Evolutionary conservation across 768 basidiomycete genomes (phyloP).

Genomic region (Rhizopogon vulgaris): DNA sequence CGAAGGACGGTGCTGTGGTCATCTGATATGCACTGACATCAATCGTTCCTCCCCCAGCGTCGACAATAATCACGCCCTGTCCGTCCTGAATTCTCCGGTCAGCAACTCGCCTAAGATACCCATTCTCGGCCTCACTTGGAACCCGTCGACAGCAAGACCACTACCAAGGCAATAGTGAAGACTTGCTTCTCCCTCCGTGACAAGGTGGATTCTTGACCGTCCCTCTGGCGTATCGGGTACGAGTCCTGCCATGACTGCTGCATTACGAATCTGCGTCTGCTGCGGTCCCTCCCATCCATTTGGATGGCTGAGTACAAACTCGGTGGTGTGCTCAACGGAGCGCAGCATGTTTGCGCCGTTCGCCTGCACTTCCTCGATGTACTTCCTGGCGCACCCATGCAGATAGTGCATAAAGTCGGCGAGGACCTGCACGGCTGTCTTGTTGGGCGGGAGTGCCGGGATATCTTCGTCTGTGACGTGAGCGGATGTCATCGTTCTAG

Average conservation of each 20-base stretch:
- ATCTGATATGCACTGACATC: constrained; percentile 52
- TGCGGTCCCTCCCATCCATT: constrained; percentile 44
- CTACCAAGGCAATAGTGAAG: constrained; percentile 41
- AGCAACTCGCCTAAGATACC: neutral
- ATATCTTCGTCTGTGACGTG: constrained; percentile 28
- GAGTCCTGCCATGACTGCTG: constrained; percentile 36
- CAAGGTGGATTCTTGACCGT: constrained; percentile 34
- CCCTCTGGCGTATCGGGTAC: constrained; percentile 31
- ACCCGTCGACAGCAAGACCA: constrained; percentile 23
- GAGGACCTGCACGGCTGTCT: constrained; percentile 37
- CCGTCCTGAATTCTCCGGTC: constrained; percentile 26
- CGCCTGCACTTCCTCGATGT: constrained; percentile 40
- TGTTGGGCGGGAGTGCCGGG: constrained; percentile 37
- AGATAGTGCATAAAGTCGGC: constrained; percentile 46
- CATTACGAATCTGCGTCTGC: constrained; percentile 37
- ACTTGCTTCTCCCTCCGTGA: constrained; percentile 50
- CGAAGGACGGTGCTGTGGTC: constrained; percentile 28
- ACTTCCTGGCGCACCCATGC: constrained; percentile 34
- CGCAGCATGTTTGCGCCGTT: constrained; percentile 36
- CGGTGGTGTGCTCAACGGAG: constrained; percentile 33
- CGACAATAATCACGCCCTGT: constrained; percentile 47
- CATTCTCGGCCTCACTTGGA: constrained; percentile 15
- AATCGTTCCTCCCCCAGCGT: constrained; percentile 58
- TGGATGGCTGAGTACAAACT: constrained; percentile 43
- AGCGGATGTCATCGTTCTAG: constrained; percentile 14